These are phyloP conservation scores for Emmonsiellopsis sp. DNA, from an alignment of 2,329 filamentous ascomycete genomes.

Conservation along the genomic window DNA sequence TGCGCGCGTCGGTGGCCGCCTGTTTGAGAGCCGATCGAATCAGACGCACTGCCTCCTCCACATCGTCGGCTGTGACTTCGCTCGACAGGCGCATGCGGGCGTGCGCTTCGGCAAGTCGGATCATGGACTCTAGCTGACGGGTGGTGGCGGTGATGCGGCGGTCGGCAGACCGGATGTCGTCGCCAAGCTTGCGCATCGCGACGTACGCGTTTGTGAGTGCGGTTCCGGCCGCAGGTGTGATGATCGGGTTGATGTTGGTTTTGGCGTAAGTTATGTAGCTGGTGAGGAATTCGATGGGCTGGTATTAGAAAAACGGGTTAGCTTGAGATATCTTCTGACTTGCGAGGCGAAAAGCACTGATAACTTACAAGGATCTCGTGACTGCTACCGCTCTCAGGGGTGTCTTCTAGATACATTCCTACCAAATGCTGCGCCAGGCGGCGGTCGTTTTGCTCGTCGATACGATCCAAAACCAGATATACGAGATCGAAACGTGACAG, in stretches of 20 bases:
- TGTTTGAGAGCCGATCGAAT: slow-evolving; percentile 95
- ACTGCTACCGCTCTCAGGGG: slow-evolving; percentile 68
- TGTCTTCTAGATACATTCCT: slow-evolving; percentile 94
- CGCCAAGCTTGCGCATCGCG: slow-evolving; percentile 87
- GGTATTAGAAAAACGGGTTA: slow-evolving; percentile 5
- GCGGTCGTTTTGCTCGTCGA: slow-evolving; percentile 83
- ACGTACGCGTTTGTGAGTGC: slow-evolving; percentile 84
- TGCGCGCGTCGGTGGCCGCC: slow-evolving; percentile 85
- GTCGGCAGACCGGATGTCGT: slow-evolving; percentile 77
- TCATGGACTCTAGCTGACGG: slow-evolving; percentile 95
- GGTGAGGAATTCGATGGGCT: slow-evolving; percentile 92
- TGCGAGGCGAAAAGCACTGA: background rate
- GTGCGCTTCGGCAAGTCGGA: slow-evolving; percentile 89
- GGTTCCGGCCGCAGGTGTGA: slow-evolving; percentile 70
- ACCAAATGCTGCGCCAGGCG: slow-evolving; percentile 85
- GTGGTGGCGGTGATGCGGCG: slow-evolving; percentile 97
- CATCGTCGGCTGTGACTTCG: slow-evolving; percentile 70
- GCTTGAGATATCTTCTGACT: slow-evolving; percentile 3
- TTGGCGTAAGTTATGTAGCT: slow-evolving; percentile 96
- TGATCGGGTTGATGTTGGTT: slow-evolving; percentile 69
- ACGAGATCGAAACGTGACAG: slow-evolving; percentile 95
- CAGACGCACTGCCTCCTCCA: slow-evolving; percentile 80
- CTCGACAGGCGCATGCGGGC: slow-evolving; percentile 88
- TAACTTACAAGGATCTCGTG: slow-evolving; percentile 70
- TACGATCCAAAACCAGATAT: slow-evolving; percentile 88